A percentile compares a stretch with the other conserved stretches of the same genome.
These are phyloP conservation scores for Hypoxylon lienhwacheense DNA, from an alignment of 495 filamentous ascomycete species.

Conservation along the genomic window DNA sequence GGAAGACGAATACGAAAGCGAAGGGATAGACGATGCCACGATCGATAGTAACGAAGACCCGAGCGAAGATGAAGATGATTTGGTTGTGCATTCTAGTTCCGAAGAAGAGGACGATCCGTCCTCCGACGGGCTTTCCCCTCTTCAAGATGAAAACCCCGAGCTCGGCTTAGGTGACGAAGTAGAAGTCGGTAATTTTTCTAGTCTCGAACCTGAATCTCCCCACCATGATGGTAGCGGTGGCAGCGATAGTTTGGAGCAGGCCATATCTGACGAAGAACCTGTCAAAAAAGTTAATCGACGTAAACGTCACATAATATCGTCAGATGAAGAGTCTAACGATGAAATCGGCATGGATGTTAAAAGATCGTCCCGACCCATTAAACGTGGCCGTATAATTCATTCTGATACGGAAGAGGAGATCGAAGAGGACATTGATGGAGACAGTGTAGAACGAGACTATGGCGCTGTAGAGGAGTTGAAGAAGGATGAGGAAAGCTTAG, in stretches of 20 bases:
- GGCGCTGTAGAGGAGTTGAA: not conserved
- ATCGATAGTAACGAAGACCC: conserved; percentile 12
- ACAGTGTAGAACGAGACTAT: not conserved
- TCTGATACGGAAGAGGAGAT: conserved; percentile 31
- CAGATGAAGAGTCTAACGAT: conserved; percentile 26
- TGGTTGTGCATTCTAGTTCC: conserved; percentile 15
- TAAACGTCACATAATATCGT: conserved; percentile 36
- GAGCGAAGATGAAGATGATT: conserved; percentile 29
- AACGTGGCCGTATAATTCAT: conserved; percentile 19
- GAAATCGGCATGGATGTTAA: not conserved
- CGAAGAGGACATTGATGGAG: conserved; percentile 31
- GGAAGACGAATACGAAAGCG: conserved; percentile 32
- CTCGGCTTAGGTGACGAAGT: not conserved
- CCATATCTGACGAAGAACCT: conserved; percentile 15
- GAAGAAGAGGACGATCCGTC: conserved; percentile 29
- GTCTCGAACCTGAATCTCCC: conserved; percentile 20
- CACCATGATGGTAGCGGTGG: not conserved
- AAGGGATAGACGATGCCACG: conserved; percentile 33
- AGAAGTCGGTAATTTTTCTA: conserved; percentile 14
- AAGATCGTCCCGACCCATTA: conserved; percentile 8
- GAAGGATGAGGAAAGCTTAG: conserved; percentile 1
- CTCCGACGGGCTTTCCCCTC: conserved; percentile 33
- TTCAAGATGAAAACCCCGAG: conserved; percentile 11
- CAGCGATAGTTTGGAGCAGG: conserved; percentile 10
- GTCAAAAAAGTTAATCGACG: conserved; percentile 3